Conservation (phyloP, 192 early-diverging fungal genomes). For the Coemansia sp. region DNA sequence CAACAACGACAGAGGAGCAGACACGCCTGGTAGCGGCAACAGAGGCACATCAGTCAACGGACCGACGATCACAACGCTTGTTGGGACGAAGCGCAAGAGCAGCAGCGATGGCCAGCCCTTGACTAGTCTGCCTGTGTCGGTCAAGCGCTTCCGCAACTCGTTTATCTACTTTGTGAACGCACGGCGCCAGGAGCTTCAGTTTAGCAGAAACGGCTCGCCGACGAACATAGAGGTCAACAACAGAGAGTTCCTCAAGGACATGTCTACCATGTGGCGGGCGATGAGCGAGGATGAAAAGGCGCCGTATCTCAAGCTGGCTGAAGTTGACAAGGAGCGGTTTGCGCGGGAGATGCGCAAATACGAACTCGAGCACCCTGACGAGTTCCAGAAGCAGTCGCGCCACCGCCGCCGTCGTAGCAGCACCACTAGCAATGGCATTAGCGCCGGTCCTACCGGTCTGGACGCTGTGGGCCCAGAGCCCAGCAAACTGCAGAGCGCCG, state of each 20-base stretch:
- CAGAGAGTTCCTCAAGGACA: slow-evolving; percentile 47
- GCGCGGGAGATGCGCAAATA: slow-evolving; percentile 42
- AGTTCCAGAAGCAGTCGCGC: slow-evolving; percentile 18
- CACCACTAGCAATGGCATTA: slow-evolving; percentile 12
- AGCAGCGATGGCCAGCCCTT: slow-evolving; percentile 40
- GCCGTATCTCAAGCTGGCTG: slow-evolving; percentile 37
- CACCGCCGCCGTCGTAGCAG: slow-evolving; percentile 34
- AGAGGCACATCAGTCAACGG: slow-evolving; percentile 13
- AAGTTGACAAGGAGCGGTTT: slow-evolving; percentile 49
- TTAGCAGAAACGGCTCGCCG: slow-evolving; percentile 12
- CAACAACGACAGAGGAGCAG: not conserved
- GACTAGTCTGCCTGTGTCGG: slow-evolving; percentile 36
- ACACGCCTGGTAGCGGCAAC: slow-evolving; percentile 1
- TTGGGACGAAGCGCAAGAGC: slow-evolving; percentile 51
- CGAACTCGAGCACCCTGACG: slow-evolving; percentile 37
- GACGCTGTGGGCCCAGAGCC: slow-evolving; percentile 4
- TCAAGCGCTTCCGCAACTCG: slow-evolving; percentile 56
- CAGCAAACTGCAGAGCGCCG: slow-evolving; percentile 1
- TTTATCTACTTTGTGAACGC: slow-evolving; percentile 54
- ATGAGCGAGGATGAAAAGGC: slow-evolving; percentile 45
- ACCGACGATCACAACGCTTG: slow-evolving; percentile 33
- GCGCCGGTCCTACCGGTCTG: not conserved
- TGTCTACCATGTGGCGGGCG: slow-evolving; percentile 45
- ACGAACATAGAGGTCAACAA: slow-evolving; percentile 40
- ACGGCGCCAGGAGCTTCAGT: slow-evolving; percentile 28